Percentiles rank a stretch among this genome's conserved stretches.
These are phyloP conservation scores for Rusavskia elegans DNA, from an alignment of 495 filamentous ascomycete species.

Conservation along the genomic window DNA sequence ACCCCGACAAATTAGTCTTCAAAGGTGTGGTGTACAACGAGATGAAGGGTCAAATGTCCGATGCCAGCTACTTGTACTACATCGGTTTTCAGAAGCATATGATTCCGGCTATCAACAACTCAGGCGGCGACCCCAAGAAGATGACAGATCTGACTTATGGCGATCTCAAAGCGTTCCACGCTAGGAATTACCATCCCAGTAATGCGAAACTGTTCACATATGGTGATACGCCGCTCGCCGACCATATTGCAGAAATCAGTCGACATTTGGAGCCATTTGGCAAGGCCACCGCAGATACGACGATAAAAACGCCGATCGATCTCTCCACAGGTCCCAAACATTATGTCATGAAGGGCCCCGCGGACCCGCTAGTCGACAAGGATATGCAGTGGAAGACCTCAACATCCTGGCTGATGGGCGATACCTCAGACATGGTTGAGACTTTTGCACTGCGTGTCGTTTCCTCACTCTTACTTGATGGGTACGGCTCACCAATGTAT, in stretches of 20 bases:
- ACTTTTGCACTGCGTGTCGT: conserved; percentile 70
- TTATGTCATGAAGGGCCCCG: conserved; percentile 60
- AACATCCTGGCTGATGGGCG: conserved; percentile 77
- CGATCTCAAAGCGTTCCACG: conserved; percentile 72
- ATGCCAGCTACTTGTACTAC: conserved; percentile 90
- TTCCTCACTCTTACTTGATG: conserved; percentile 71
- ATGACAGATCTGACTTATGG: conserved; percentile 89
- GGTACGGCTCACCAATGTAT: conserved; percentile 91
- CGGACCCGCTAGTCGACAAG: conserved; percentile 74
- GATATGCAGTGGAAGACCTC: conserved; percentile 88
- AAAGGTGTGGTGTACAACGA: conserved; percentile 99
- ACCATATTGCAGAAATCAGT: conserved; percentile 66
- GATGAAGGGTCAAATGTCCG: conserved; percentile 99
- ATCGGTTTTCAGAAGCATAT: conserved; percentile 89
- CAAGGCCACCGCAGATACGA: conserved; percentile 47
- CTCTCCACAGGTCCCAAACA: conserved; percentile 48
- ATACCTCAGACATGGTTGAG: conserved; percentile 66
- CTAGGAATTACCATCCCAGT: conserved; percentile 87
- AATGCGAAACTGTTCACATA: conserved; percentile 93
- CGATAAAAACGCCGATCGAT: conserved; percentile 60
- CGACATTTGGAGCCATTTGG: conserved; percentile 54
- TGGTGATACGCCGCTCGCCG: conserved; percentile 72
- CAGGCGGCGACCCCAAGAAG: conserved; percentile 85
- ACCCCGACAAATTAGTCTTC: conserved; percentile 57
- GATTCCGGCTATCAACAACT: conserved; percentile 85